Conservation (phyloP, 768 basidiomycete genomes). For the Boletellus emodensis region DNA sequence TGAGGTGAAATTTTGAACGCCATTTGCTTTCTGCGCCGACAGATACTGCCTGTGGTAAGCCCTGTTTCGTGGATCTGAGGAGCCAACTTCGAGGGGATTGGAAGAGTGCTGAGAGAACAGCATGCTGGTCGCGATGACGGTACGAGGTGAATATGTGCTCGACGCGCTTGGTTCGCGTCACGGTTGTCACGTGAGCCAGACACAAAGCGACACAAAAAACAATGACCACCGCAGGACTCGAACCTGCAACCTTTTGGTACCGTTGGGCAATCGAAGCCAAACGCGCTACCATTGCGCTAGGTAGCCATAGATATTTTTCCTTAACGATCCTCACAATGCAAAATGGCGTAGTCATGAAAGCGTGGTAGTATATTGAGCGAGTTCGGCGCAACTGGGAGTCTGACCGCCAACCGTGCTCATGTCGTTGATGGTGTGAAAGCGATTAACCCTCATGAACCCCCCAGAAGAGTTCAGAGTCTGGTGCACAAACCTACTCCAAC, state of each 20-base stretch:
- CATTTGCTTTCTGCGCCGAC: slow-evolving; percentile 32
- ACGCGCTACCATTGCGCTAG: slow-evolving; percentile 95
- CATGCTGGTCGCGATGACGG: slow-evolving; percentile 33
- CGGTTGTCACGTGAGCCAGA: slow-evolving; percentile 24
- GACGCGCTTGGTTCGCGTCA: not conserved
- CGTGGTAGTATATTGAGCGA: slow-evolving; percentile 14
- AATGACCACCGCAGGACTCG: slow-evolving; percentile 91
- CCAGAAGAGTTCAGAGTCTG: slow-evolving; percentile 38
- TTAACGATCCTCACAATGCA: not conserved
- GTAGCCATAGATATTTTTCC: slow-evolving; percentile 42
- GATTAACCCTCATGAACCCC: slow-evolving; percentile 40
- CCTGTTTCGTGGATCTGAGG: slow-evolving; percentile 53
- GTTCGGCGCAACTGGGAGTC: slow-evolving; percentile 14
- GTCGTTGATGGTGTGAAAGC: slow-evolving; percentile 27
- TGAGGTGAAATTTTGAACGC: slow-evolving; percentile 37
- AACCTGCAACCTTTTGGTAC: slow-evolving; percentile 95
- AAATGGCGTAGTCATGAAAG: not conserved
- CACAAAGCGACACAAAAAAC: slow-evolving; percentile 10
- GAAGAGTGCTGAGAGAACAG: slow-evolving; percentile 68
- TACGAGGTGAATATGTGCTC: not conserved
- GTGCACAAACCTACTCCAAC: slow-evolving; percentile 36
- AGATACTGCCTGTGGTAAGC: slow-evolving; percentile 40
- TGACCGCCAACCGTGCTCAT: slow-evolving; percentile 23
- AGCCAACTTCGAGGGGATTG: slow-evolving; percentile 66
- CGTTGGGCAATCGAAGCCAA: slow-evolving; percentile 81